phyloP scores from a whole-genome alignment of 169 alveolate species.

The Eimeria sp. region DNA sequence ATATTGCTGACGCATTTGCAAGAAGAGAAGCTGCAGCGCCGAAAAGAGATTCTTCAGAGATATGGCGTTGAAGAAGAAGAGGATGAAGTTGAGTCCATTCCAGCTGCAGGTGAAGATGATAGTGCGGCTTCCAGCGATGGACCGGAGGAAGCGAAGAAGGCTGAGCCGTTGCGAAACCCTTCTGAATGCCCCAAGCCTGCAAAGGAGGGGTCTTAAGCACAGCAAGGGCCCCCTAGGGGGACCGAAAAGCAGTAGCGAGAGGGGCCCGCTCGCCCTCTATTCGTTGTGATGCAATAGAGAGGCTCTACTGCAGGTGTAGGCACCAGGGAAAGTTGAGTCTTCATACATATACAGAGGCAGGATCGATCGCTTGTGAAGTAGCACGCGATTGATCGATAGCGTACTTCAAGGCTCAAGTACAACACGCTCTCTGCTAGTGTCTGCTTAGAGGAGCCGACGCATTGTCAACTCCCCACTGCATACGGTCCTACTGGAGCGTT shows the following conservation, averaged over 20 bases:
- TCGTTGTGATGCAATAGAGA: background rate
- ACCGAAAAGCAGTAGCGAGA: background rate
- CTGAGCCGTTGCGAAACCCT: background rate
- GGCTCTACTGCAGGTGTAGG: background rate
- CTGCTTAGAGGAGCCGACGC: background rate
- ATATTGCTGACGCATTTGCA: background rate
- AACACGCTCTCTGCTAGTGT: background rate
- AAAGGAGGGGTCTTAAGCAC: background rate
- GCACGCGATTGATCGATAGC: background rate
- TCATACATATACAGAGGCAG: background rate
- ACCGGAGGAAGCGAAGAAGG: background rate
- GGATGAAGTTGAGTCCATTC: constrained; percentile 7
- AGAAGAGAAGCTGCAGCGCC: constrained; percentile 26
- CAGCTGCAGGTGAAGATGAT: constrained; percentile 15
- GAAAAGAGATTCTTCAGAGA: constrained; percentile 31
- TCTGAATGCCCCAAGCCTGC: background rate
- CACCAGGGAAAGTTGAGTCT: background rate
- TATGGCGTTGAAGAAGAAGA: constrained; percentile 51
- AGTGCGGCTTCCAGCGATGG: background rate
- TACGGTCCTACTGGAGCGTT: background rate
- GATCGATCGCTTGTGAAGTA: background rate
- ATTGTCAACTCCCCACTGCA: background rate
- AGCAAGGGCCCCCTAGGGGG: background rate
- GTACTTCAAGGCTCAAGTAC: background rate
- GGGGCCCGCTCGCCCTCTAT: no score